Base-by-base conservation (phyloP, 495 filamentous ascomycete species). In the Aspergillus homomorphus region DNA sequence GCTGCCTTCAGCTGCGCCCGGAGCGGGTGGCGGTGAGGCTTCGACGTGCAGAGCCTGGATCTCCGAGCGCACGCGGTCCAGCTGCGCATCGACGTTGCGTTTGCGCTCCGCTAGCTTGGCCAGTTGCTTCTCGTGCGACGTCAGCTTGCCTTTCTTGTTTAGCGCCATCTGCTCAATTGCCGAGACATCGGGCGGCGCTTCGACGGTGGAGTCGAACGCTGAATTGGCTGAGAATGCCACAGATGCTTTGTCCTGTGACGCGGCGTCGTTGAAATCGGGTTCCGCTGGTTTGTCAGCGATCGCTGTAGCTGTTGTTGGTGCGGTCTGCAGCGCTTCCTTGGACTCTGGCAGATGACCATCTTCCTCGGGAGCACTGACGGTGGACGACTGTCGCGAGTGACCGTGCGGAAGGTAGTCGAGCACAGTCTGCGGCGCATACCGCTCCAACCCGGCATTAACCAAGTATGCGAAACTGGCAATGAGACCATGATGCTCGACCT, bases 31-130 rank as follows among this genome's bases (percentile, higher is more conserved):
- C 9, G 26, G 26, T 4, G 26, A 6, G 7, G 33, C 60, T 28
- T 66, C 57, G 9, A 45, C 61, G 52, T 71, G 64, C 4, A 75
- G 62, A 58, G 77, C 58, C 66, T 76, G 64, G 65, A 75, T 67
- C 67, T 80, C 63, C 52, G 68, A 23, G 44, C 76, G 73, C 45
- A 79, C 66, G 46, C 74, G 69, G 14, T 82, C 71, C 0, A 96
- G 73, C 63, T 91, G 90, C 42, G 86, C 82, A 20, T 91, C 83
- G 2, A 90, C 76, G 56, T 88, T 86, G 42, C 79, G 79, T 58
- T 87, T 87, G 57, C 86, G 84, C 7, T 86, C 78, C 14, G 89
- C 80, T 0, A 96, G 82, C 60, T 92, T 94, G 42, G 76, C 73
- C 2, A 96, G 79, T 10, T 94, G 89, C 59, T 86, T 89, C 30